Evolutionary conservation across 2,329 filamentous ascomycete genomes (phyloP).

Genomic region (Atkinsonella hypoxylon): DNA sequence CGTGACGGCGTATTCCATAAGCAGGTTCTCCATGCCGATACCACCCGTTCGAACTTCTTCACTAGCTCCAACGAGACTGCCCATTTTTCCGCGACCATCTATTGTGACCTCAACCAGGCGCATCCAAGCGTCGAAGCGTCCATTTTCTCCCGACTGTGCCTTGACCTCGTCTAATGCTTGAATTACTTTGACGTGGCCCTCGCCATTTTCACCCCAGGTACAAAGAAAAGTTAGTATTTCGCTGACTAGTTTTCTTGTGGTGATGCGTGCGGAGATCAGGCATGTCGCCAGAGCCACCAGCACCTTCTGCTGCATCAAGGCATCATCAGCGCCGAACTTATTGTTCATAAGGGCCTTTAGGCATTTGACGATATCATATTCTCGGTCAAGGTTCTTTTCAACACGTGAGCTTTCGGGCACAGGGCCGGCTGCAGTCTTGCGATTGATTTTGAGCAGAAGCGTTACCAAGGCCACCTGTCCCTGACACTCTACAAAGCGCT

Average conservation of each 20-base stretch:
- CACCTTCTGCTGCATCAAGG: slow-evolving; percentile 78
- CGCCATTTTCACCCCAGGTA: slow-evolving; percentile 73
- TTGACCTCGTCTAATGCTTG: slow-evolving; percentile 91
- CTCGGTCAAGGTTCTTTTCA: slow-evolving; percentile 76
- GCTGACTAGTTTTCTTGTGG: slow-evolving; percentile 86
- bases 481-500: slow-evolving; percentile 91
- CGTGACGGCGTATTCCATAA: slow-evolving; percentile 97
- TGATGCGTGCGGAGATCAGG: slow-evolving; percentile 76
- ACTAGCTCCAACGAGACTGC: slow-evolving; percentile 89
- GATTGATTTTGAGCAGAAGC: slow-evolving; percentile 85
- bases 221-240: slow-evolving; percentile 94
- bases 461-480: slow-evolving; percentile 94
- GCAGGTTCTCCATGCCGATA: slow-evolving; percentile 94
- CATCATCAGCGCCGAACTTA: slow-evolving; percentile 96
- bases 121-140: slow-evolving; percentile 97
- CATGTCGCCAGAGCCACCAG: slow-evolving; percentile 79
- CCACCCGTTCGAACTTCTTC: slow-evolving; percentile 93
- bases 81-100: slow-evolving; percentile 97
- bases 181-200: slow-evolving; percentile 86
- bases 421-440: slow-evolving; percentile 65
- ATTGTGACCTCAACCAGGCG: slow-evolving; percentile 94
- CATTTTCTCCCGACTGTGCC: slow-evolving; percentile 76
- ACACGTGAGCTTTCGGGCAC: slow-evolving; percentile 43
- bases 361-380: slow-evolving; percentile 97
- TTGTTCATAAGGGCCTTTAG: slow-evolving; percentile 98